These are phyloP conservation scores for Bidens hawaiensis DNA, from an alignment of 140 eudicot genomes.

Conservation along the genomic window DNA sequence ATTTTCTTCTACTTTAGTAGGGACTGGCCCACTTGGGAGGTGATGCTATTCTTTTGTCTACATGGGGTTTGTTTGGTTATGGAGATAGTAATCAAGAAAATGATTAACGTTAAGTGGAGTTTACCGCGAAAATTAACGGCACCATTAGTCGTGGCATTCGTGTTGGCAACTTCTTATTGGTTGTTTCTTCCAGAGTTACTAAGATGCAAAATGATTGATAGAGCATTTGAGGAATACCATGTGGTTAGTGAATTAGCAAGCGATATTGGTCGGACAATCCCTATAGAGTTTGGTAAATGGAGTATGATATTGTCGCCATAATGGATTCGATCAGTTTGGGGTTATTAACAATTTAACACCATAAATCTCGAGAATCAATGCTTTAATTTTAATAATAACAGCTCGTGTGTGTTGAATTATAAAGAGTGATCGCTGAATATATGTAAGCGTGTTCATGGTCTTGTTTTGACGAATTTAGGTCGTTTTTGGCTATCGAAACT, in stretches of 20 bases:
- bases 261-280: not conserved
- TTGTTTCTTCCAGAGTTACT: slow-evolving; percentile 46
- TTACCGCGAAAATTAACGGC: slow-evolving; percentile 26
- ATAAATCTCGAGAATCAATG: too few relatives aligned
- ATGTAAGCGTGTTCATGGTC: too few relatives aligned
- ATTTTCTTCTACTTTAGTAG: slow-evolving; percentile 49
- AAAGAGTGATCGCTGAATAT: too few relatives aligned
- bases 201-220: slow-evolving; percentile 27
- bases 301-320: not conserved
- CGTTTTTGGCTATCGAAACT: too few relatives aligned
- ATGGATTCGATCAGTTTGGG: too few relatives aligned
- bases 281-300: not conserved
- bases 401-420: too few relatives aligned
- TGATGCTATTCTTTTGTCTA: slow-evolving; percentile 53
- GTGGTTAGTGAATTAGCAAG: slow-evolving; percentile 8
- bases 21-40: slow-evolving; percentile 51
- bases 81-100: slow-evolving; percentile 54
- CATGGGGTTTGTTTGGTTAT: slow-evolving; percentile 51
- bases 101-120: slow-evolving; percentile 22
- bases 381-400: too few relatives aligned
- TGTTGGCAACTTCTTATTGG: slow-evolving; percentile 43
- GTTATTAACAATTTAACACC: too few relatives aligned
- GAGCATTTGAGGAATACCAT: slow-evolving; percentile 49
- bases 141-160: slow-evolving; percentile 26
- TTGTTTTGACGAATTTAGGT: too few relatives aligned